phyloP scores from a whole-genome alignment of 768 basidiomycete genomes.

The Lyophyllum semitale region DNA sequence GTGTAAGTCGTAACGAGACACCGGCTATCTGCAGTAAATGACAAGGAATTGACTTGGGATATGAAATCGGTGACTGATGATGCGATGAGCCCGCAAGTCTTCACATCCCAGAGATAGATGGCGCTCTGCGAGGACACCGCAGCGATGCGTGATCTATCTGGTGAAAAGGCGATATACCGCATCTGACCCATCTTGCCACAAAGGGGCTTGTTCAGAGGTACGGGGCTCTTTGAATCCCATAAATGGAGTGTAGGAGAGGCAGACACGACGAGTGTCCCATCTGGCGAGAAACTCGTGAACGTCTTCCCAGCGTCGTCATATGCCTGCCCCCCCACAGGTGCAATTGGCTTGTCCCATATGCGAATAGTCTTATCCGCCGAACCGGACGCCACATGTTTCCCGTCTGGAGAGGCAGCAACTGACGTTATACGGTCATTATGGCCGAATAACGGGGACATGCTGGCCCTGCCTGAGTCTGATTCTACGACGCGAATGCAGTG shows the following conservation, averaged over 20 bases:
- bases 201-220: not conserved
- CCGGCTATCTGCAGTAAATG: not conserved
- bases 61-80: not conserved
- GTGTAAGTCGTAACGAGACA: not conserved
- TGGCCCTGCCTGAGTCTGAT: not conserved
- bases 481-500: not conserved
- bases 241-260: not conserved
- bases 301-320: not conserved
- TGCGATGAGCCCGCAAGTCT: not conserved
- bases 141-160: constrained; percentile 5
- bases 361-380: constrained; percentile 24
- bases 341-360: constrained; percentile 23
- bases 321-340: not conserved
- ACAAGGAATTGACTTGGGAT: not conserved
- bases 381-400: constrained; percentile 22
- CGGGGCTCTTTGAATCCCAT: not conserved
- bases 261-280: not conserved
- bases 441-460: constrained; percentile 1
- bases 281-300: not conserved
- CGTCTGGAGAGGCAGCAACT: constrained; percentile 23
- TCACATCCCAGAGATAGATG: constrained; percentile 6
- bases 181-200: not conserved
- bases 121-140: not conserved
- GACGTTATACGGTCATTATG: constrained; percentile 13
- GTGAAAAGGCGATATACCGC: constrained; percentile 1